Conservation (phyloP, 2,329 filamentous ascomycete genomes). For the Aspergillus quadrilineatus region DNA sequence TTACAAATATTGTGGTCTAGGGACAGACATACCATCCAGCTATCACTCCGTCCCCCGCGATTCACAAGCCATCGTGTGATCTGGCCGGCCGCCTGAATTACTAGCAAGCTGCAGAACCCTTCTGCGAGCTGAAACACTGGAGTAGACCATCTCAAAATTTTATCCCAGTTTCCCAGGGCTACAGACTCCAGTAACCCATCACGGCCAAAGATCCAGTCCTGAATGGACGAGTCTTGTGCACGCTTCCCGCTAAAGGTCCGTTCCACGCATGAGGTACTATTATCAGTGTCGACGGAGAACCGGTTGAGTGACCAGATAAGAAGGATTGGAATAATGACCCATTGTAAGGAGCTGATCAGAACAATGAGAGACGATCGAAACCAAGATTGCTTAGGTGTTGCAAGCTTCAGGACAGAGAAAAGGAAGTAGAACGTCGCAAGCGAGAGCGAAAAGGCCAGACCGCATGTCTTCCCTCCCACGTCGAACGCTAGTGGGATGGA, state of each 20-base stretch:
- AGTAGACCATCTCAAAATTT: slow-evolving; percentile 81
- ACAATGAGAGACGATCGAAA: slow-evolving; percentile 70
- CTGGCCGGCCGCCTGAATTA: slow-evolving; percentile 92
- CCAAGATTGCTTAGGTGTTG: slow-evolving; percentile 75
- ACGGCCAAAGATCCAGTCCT: slow-evolving; percentile 85
- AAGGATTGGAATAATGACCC: slow-evolving; percentile 78
- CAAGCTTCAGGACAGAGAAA: slow-evolving; percentile 76
- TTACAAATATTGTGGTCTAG: neutral
- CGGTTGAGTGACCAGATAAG: slow-evolving; percentile 95
- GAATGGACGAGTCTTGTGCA: slow-evolving; percentile 63
- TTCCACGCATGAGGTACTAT: slow-evolving; percentile 71
- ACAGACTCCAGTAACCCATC: slow-evolving; percentile 77
- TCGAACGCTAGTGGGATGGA: slow-evolving; percentile 97
- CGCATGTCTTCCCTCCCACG: slow-evolving; percentile 91
- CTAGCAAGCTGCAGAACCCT: slow-evolving; percentile 92
- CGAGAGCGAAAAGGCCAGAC: slow-evolving; percentile 86
- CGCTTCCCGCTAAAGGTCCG: slow-evolving; percentile 70
- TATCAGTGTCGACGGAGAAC: slow-evolving; percentile 84
- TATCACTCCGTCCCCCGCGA: slow-evolving; percentile 80
- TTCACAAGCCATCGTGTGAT: slow-evolving; percentile 96
- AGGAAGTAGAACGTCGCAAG: slow-evolving; percentile 88
- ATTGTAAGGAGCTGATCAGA: slow-evolving; percentile 74
- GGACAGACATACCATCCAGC: slow-evolving; percentile 75
- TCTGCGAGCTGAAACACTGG: slow-evolving; percentile 93
- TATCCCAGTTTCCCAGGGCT: slow-evolving; percentile 86